A percentile compares a stretch with the other conserved stretches of the same genome.
These are phyloP conservation scores for Castanospermum australe DNA, from an alignment of 306 rosid genomes.

Conservation along the genomic window DNA sequence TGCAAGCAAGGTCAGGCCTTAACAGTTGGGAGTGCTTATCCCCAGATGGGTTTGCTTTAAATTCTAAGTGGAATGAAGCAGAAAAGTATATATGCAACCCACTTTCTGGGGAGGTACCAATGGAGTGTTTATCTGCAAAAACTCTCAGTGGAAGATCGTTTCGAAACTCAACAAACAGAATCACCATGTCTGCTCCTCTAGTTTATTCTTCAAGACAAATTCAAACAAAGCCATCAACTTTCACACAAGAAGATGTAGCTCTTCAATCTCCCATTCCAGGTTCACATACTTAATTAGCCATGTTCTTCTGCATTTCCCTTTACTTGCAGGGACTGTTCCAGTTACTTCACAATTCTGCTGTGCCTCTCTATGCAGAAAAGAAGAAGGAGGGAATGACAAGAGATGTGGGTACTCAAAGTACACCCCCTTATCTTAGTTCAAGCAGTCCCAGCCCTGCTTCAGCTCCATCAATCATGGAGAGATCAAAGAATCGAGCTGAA, in stretches of 20 bases:
- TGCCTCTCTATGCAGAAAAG: slow-evolving; percentile 44
- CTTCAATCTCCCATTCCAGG: slow-evolving; percentile 65
- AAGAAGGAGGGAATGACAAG: slow-evolving; percentile 57
- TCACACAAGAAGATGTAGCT: slow-evolving; percentile 40
- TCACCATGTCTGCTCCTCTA: slow-evolving; percentile 74
- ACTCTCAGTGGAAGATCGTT: slow-evolving; percentile 87
- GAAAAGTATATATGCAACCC: slow-evolving; percentile 95
- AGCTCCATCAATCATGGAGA: slow-evolving; percentile 64
- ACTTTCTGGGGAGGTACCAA: slow-evolving; percentile 85
- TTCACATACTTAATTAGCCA: slow-evolving; percentile 24
- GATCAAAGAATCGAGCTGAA: slow-evolving; percentile 42
- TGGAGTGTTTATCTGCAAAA: slow-evolving; percentile 94
- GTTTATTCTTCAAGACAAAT: slow-evolving; percentile 51
- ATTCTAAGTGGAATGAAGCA: slow-evolving; percentile 97
- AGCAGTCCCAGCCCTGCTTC: slow-evolving; percentile 59
- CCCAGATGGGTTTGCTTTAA: slow-evolving; percentile 88
- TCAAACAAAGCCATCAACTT: slow-evolving; percentile 51
- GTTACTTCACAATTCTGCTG: neutral
- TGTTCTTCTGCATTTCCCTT: neutral
- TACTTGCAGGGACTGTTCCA: neutral
- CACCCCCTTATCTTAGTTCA: slow-evolving; percentile 58
- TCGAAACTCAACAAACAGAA: slow-evolving; percentile 54
- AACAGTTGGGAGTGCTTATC: slow-evolving; percentile 75
- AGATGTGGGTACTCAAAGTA: slow-evolving; percentile 86
- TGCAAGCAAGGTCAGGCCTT: slow-evolving; percentile 70